These are phyloP conservation scores for Vitis cinerea DNA, from an alignment of 164 flowering plant species.

Conservation along the genomic window DNA sequence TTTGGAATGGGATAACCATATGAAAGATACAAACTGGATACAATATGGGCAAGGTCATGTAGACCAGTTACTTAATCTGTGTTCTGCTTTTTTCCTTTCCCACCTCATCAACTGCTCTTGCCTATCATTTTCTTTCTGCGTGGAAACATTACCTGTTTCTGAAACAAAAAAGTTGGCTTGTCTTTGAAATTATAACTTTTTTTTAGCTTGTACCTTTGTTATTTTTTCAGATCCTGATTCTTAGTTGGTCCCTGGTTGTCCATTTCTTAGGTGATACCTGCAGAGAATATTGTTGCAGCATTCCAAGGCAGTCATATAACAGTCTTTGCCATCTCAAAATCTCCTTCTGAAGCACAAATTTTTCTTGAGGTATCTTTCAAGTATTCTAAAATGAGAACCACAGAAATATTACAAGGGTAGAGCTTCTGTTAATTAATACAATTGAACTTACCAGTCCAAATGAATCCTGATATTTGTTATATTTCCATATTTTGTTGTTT, in stretches of 20 bases:
- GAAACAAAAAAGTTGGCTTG: too few species aligned
- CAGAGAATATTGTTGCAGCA: conserved; percentile 90
- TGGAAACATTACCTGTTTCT: too few species aligned
- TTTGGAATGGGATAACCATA: too few species aligned
- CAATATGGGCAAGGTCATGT: too few species aligned
- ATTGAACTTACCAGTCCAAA: neutral
- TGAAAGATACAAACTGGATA: too few species aligned
- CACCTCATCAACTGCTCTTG: too few species aligned
- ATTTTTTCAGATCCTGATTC: neutral
- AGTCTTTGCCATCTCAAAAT: conserved; percentile 70
- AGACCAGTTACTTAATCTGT: too few species aligned
- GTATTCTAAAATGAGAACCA: too few species aligned
- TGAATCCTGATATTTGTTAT: neutral
- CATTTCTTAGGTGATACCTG: conserved; percentile 70
- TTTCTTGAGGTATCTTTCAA: conserved; percentile 66
- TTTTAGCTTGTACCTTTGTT: too few species aligned
- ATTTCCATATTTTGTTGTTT: conserved; percentile 5
- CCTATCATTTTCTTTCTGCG: too few species aligned
- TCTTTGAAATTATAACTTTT: too few species aligned
- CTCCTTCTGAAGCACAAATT: conserved; percentile 62
- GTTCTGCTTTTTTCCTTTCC: conserved; percentile 52
- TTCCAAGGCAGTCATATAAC: conserved; percentile 75
- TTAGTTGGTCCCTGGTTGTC: neutral
- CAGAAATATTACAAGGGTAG: too few species aligned
- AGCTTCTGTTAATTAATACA: neutral